Base-by-base conservation (phyloP, 495 filamentous ascomycete species). In the Penicillium paxilli region DNA sequence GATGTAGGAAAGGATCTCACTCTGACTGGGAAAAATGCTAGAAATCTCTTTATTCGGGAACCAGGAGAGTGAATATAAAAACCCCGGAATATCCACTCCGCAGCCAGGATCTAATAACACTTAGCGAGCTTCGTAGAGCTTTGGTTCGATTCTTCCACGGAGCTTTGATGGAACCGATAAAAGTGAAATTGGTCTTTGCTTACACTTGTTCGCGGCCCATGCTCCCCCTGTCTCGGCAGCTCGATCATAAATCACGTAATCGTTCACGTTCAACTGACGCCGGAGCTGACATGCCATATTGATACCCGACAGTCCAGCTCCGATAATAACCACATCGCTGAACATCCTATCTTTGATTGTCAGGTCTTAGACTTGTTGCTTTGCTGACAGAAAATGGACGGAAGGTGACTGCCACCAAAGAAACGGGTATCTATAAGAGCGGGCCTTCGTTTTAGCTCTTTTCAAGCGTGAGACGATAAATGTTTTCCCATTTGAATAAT, bases 221-320 rank as follows among this genome's bases (percentile, higher is more conserved):
- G 64, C 60, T 21, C 67, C 67, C 26, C 67, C 67, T 5, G 65
- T 21, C 22, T 51, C 54, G 2, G 38, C 23, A 44, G 54, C 48
- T 22, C 66, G 60, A 32, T 69, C 66, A 25, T 66, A 69, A 25
- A 69, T 64, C 14, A 57, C 51, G 47, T 51, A 69, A 41, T 64
- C 46, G n/a, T 38, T 21, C 3, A 66, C 38, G 20, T 60, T 60
- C 20, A 59, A 60, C 41, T 56, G 52, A 12, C 54, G 24, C 35
- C 49, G 54, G 12, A 69, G 57, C 22, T 63, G 54, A 25, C 64
- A 67, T 37, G 59, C 67, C 52, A 63, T 65, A 38, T 58, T 55
- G 12, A 70, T 52, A 23, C 67, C 67, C 8, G 59, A 60, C 12
- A 70, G 48, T 33, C 67, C 67, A 6, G 56, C 65, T 16, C 65